Percentiles rank a stretch among this genome's conserved stretches.
phyloP scores from a whole-genome alignment of 306 rosid species.

The Macrotyloma uniflorum region DNA sequence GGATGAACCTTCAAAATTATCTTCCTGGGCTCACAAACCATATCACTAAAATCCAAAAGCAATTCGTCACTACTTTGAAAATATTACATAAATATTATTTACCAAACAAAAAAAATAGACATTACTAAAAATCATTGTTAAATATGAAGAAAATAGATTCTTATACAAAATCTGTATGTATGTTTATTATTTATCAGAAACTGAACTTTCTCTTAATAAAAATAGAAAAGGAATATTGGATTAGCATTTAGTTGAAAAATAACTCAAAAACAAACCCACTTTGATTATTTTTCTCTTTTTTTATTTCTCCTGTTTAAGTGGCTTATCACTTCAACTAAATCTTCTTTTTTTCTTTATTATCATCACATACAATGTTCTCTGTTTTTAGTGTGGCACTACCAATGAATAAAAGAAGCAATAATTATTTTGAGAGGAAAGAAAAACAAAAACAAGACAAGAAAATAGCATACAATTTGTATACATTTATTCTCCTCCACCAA shows the following conservation, averaged over 20 bases:
- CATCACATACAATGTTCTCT: neutral
- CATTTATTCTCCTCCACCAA: neutral
- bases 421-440: neutral
- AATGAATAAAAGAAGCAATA: neutral
- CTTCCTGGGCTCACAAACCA: conserved; percentile 4
- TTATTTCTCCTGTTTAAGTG: neutral
- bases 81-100: no score
- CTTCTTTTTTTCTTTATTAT: neutral
- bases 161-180: no score
- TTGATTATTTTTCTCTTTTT: no score
- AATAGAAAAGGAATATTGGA: no score
- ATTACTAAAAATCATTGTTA: no score
- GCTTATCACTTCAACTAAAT: neutral
- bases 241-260: neutral
- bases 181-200: no score
- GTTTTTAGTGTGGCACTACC: neutral
- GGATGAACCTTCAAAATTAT: neutral
- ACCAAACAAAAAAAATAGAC: no score
- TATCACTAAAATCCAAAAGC: conserved; percentile 5
- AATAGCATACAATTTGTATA: no score
- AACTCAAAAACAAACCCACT: neutral
- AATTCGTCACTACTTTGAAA: neutral
- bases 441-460: no score
- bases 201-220: no score
- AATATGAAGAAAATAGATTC: no score